These are phyloP conservation scores for Porpolomopsis calyptriformis DNA, from an alignment of 768 basidiomycete species.

Conservation along the genomic window DNA sequence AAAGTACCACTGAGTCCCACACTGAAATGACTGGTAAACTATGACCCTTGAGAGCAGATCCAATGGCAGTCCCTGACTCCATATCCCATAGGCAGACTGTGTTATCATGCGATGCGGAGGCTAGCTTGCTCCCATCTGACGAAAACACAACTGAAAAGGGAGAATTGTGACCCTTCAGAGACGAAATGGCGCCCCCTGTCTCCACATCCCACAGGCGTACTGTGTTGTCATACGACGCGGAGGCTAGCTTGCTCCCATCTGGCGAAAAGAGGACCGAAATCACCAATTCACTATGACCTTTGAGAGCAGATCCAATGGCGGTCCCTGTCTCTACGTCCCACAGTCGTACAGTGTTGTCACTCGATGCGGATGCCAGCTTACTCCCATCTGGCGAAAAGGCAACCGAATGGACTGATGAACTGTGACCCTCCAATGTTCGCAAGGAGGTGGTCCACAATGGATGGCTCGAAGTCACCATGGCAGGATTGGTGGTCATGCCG, in stretches of 20 bases:
- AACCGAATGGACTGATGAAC: not conserved
- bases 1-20: not conserved
- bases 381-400: conserved; percentile 11
- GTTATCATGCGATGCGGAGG: not conserved
- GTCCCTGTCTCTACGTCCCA: conserved; percentile 13
- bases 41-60: not conserved
- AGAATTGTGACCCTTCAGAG: not conserved
- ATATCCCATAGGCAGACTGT: conserved; percentile 5
- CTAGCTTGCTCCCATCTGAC: not conserved
- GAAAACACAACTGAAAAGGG: not conserved
- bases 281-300: not conserved
- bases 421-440: conserved; percentile 2
- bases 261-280: not conserved
- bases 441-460: not conserved
- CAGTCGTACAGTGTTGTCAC: conserved; percentile 11
- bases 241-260: not conserved
- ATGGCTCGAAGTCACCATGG: not conserved
- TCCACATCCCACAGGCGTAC: conserved; percentile 6
- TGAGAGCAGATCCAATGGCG: not conserved
- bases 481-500: not conserved
- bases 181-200: not conserved
- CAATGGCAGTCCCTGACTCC: conserved; percentile 1
- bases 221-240: not conserved
- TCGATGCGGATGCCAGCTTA: conserved; percentile 5
- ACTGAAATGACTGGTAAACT: not conserved